Evolutionary conservation across 768 basidiomycete species (phyloP).

Genomic region (Trametes meyenii): DNA sequence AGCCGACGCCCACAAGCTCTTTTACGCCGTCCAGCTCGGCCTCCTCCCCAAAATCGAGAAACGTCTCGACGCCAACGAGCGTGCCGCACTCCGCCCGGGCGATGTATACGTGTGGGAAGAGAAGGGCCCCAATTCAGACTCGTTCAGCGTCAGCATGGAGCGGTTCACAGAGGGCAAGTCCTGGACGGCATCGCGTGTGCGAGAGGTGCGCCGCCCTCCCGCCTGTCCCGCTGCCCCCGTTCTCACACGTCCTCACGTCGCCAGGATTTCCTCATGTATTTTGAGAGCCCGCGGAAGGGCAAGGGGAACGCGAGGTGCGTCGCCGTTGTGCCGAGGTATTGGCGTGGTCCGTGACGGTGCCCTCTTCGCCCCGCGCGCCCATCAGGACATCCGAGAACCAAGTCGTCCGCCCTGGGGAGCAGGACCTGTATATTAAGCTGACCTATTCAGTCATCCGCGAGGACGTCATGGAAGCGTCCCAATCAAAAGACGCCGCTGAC

Average conservation of each 20-base stretch:
- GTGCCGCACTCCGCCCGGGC: constrained; percentile 51
- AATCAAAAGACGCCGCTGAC: constrained; percentile 49
- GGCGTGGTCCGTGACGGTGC: constrained; percentile 18
- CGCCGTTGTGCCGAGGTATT: constrained; percentile 19
- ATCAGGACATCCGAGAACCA: constrained; percentile 46
- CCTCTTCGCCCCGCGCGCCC: neutral
- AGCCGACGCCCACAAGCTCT: constrained; percentile 80
- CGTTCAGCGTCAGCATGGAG: constrained; percentile 80
- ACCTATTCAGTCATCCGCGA: constrained; percentile 71
- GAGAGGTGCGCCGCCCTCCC: constrained; percentile 46
- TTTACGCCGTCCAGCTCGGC: constrained; percentile 67
- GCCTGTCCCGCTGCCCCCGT: neutral
- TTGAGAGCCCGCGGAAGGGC: constrained; percentile 48
- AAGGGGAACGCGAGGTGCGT: constrained; percentile 32
- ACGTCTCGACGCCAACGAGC: constrained; percentile 76
- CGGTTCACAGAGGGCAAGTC: constrained; percentile 83
- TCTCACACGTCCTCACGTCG: constrained; percentile 6
- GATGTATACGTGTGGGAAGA: constrained; percentile 72
- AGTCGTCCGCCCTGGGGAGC: constrained; percentile 36
- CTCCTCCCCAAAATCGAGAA: constrained; percentile 73
- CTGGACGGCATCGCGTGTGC: constrained; percentile 83
- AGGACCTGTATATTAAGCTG: constrained; percentile 66
- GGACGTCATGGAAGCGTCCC: constrained; percentile 36
- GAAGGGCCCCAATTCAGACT: constrained; percentile 69
- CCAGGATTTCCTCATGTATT: constrained; percentile 86